Percentiles rank a stretch among this genome's conserved stretches.
Conservation (phyloP, 768 basidiomycete species). For the Leccinum barrowsii region DNA sequence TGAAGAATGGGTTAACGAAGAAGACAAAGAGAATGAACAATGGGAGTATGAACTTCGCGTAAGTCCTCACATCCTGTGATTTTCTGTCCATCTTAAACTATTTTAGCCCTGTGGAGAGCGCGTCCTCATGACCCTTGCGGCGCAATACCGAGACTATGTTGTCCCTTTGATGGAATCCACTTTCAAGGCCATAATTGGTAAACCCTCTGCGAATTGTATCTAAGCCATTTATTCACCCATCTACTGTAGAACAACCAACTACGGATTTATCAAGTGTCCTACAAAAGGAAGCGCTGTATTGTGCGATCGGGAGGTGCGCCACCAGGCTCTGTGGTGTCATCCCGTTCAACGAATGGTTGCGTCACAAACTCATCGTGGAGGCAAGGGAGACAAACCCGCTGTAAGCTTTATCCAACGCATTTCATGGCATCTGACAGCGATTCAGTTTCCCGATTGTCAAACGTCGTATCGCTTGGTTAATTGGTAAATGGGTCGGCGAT, state of each 20-base stretch:
- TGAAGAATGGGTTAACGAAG: slow-evolving; percentile 90
- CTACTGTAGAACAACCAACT: slow-evolving; percentile 41
- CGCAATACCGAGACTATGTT: slow-evolving; percentile 67
- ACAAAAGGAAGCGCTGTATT: slow-evolving; percentile 85
- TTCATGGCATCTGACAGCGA: slow-evolving; percentile 7
- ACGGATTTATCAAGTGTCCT: slow-evolving; percentile 56
- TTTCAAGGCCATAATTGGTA: slow-evolving; percentile 63
- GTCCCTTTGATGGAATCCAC: slow-evolving; percentile 58
- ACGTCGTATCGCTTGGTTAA: slow-evolving; percentile 91
- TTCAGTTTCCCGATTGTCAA: slow-evolving; percentile 86
- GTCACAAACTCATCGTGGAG: slow-evolving; percentile 56
- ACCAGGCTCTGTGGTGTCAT: slow-evolving; percentile 56
- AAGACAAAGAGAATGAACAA: slow-evolving; percentile 85
- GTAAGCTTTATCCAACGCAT: slow-evolving; percentile 34
- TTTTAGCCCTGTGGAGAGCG: slow-evolving; percentile 86
- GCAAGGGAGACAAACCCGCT: slow-evolving; percentile 54
- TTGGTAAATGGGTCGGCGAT: slow-evolving; percentile 85
- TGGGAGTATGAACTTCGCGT: slow-evolving; percentile 95
- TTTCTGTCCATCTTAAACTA: background rate
- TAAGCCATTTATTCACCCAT: background rate
- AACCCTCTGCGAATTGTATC: background rate
- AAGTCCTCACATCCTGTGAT: slow-evolving; percentile 25
- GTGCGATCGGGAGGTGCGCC: slow-evolving; percentile 84
- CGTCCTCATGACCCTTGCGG: slow-evolving; percentile 77
- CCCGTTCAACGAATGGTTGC: slow-evolving; percentile 69